These are phyloP conservation scores for Blastocrithidia nonstop DNA, from an alignment of 208 protist species.

Conservation along the genomic window DNA sequence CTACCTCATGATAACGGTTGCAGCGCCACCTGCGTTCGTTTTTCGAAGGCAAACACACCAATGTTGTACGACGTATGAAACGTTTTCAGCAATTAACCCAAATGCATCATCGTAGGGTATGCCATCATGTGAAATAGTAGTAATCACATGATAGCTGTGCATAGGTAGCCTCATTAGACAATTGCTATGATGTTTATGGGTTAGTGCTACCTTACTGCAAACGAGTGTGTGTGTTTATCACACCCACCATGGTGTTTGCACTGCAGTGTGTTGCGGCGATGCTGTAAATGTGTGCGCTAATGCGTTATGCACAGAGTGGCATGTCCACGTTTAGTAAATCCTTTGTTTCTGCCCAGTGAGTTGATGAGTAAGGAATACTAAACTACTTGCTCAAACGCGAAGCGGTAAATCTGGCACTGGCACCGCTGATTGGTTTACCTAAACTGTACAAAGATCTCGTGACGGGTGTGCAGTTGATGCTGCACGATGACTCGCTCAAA, in stretches of 20 bases:
- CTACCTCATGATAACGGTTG: too few relatives aligned
- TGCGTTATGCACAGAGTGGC: constrained; percentile 24
- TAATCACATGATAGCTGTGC: too few relatives aligned
- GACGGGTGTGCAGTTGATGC: constrained; percentile 29
- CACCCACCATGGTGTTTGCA: constrained; percentile 49
- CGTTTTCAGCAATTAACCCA: too few relatives aligned
- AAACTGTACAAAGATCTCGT: constrained; percentile 47
- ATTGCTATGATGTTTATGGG: too few relatives aligned
- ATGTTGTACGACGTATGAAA: too few relatives aligned
- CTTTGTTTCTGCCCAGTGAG: constrained; percentile 41
- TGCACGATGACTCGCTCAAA: constrained; percentile 33
- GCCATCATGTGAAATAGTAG: too few relatives aligned
- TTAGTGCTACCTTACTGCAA: too few relatives aligned
- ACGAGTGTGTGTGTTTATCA: constrained; percentile 12
- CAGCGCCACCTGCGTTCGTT: constrained; percentile 12
- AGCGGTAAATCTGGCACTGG: constrained; percentile 49
- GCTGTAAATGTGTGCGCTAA: constrained; percentile 41
- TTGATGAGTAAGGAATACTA: constrained; percentile 41
- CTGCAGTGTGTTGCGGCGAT: constrained; percentile 60
- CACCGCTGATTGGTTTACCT: constrained; percentile 44
- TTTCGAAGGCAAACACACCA: constrained; percentile 11
- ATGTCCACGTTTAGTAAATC: constrained; percentile 30
- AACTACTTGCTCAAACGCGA: constrained; percentile 44
- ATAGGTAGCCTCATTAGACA: too few relatives aligned
- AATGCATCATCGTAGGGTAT: too few relatives aligned